These are phyloP conservation scores for Daldinia grandis DNA, from an alignment of 495 filamentous ascomycete species.

Conservation along the genomic window DNA sequence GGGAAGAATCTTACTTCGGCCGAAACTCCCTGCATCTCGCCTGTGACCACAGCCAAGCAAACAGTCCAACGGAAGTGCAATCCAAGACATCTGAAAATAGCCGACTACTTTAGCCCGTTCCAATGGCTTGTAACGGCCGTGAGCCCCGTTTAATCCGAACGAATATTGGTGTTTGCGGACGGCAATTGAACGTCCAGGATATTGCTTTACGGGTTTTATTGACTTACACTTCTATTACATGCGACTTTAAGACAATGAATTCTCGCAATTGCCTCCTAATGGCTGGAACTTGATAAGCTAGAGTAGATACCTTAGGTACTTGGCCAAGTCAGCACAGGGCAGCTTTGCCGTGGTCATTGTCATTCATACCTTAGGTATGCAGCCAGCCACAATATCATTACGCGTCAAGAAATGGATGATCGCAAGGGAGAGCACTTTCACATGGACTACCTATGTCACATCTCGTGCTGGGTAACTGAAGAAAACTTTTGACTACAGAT, in stretches of 20 bases:
- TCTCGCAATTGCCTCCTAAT: not conserved
- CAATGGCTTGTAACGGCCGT: slow-evolving; percentile 24
- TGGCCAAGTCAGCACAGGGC: not conserved
- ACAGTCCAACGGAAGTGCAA: slow-evolving; percentile 12
- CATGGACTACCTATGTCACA: not conserved
- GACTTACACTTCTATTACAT: not conserved
- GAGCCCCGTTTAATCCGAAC: not conserved
- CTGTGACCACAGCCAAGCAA: slow-evolving; percentile 30
- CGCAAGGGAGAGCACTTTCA: not conserved
- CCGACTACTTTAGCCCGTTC: slow-evolving; percentile 29
- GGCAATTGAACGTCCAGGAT: not conserved
- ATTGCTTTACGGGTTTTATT: not conserved
- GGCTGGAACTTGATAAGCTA: not conserved
- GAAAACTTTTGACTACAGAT: not conserved
- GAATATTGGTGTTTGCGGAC: slow-evolving; percentile 18
- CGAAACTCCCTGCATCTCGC: slow-evolving; percentile 38
- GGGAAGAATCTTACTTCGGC: slow-evolving; percentile 26
- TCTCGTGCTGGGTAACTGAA: too few species aligned
- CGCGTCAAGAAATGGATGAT: not conserved
- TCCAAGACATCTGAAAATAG: slow-evolving; percentile 34
- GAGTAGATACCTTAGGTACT: not conserved
- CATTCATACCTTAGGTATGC: not conserved
- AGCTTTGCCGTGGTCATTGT: not conserved
- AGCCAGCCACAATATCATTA: not conserved
- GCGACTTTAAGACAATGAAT: not conserved